Evolutionary conservation across 495 filamentous ascomycete genomes (phyloP).

Genomic region (Aeminium ludgeri): DNA sequence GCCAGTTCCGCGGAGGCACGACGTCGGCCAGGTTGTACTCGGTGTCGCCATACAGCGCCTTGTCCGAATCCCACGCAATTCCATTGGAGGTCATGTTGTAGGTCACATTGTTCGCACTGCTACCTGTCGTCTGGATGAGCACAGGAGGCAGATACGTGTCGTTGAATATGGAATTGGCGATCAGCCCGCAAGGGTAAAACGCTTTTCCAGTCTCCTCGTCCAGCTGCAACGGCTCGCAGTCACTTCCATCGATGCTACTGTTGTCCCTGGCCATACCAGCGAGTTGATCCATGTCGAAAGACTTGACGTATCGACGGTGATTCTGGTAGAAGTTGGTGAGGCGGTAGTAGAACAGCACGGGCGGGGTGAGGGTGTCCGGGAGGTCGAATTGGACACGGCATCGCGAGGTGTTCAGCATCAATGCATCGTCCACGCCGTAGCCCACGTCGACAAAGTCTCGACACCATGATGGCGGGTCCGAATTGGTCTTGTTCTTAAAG

Average conservation of each 20-base stretch:
- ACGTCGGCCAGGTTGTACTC: conserved; percentile 47
- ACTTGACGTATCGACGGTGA: conserved; percentile 87
- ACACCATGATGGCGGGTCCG: conserved; percentile 26
- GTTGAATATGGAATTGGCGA: conserved; percentile 95
- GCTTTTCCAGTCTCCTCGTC: conserved; percentile 45
- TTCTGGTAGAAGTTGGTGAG: conserved; percentile 99
- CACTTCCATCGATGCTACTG: conserved; percentile 41
- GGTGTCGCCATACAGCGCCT: conserved; percentile 54
- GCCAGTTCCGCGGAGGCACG: conserved; percentile 78
- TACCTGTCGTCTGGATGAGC: conserved; percentile 29
- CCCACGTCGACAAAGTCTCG: conserved; percentile 14
- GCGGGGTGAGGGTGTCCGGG: conserved; percentile 57
- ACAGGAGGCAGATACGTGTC: conserved; percentile 60
- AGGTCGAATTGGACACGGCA: conserved; percentile 66
- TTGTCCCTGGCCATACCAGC: conserved; percentile 49
- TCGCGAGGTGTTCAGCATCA: conserved; percentile 12
- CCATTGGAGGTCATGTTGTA: conserved; percentile 65
- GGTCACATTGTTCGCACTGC: conserved; percentile 18
- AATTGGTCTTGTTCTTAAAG: conserved; percentile 39
- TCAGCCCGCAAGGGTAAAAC: conserved; percentile 89
- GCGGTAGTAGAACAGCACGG: conserved; percentile 81
- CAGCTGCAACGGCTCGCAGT: conserved; percentile 54
- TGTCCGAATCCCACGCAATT: conserved; percentile 77
- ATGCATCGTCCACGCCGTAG: conserved; percentile 9
- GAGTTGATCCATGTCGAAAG: conserved; percentile 67